phyloP scores from a whole-genome alignment of 1,284 basidiomycete genomes.

The Moesziomyces sp. region DNA sequence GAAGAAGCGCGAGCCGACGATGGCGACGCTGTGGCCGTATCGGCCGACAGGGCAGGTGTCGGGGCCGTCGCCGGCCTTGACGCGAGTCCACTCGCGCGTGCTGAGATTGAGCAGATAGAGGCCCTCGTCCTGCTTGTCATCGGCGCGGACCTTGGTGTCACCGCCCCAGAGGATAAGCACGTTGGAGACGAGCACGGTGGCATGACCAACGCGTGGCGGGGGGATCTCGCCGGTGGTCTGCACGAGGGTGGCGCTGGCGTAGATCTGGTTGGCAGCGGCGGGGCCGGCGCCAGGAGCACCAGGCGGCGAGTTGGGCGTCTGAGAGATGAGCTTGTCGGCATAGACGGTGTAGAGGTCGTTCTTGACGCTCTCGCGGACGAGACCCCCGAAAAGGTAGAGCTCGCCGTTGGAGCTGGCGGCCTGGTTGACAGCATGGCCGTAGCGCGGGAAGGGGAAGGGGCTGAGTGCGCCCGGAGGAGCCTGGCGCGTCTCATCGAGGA shows the following conservation, averaged over 20 bases:
- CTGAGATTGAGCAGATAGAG: constrained; percentile 93
- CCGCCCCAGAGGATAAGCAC: constrained; percentile 99
- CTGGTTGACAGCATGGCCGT: constrained; percentile 94
- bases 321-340: constrained; percentile 73
- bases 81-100: constrained; percentile 90
- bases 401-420: constrained; percentile 81
- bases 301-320: constrained; percentile 74
- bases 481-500: constrained; percentile 64
- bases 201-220: constrained; percentile 90
- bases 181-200: constrained; percentile 92
- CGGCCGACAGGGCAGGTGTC: constrained; percentile 79
- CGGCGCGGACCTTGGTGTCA: constrained; percentile 80
- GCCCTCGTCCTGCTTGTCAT: constrained; percentile 89
- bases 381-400: constrained; percentile 94
- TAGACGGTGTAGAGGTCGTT: constrained; percentile 84
- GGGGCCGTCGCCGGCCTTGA: constrained; percentile 69
- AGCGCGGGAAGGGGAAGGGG: constrained; percentile 87
- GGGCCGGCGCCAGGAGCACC: constrained; percentile 12
- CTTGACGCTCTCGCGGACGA: constrained; percentile 88
- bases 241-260: constrained; percentile 71
- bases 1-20: constrained; percentile 90
- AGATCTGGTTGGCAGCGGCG: constrained; percentile 62
- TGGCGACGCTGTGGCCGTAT: constrained; percentile 94
- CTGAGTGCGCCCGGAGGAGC: constrained; percentile 65
- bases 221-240: constrained; percentile 88